A percentile compares a stretch with the other conserved stretches of the same genome.
Evolutionary conservation across 768 basidiomycete genomes (phyloP).

Genomic region (Mycena vitilis): DNA sequence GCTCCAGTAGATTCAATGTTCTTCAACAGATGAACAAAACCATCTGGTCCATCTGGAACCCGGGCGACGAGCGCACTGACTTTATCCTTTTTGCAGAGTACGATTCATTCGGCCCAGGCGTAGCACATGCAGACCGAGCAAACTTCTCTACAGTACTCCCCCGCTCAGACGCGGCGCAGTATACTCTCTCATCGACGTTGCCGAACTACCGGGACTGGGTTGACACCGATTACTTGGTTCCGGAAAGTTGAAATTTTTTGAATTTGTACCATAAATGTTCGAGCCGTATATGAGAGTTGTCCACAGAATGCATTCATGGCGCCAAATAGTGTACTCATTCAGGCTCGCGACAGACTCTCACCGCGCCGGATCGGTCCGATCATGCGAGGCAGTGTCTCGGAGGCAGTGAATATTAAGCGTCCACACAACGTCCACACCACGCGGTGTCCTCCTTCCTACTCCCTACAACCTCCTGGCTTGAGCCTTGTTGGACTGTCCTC

Average conservation of each 20-base stretch:
- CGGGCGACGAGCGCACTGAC: slow-evolving; percentile 39
- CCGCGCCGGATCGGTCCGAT: too few relatives aligned
- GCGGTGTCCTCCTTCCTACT: too few relatives aligned
- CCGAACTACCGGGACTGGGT: slow-evolving; percentile 39
- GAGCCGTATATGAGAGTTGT: background rate
- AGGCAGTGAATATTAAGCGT: too few relatives aligned
- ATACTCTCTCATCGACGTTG: slow-evolving; percentile 31
- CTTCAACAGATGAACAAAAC: slow-evolving; percentile 35
- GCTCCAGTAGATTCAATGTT: background rate
- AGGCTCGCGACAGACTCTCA: too few relatives aligned
- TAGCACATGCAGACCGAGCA: slow-evolving; percentile 25
- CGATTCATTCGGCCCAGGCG: slow-evolving; percentile 38
- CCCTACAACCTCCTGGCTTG: too few relatives aligned
- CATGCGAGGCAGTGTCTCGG: too few relatives aligned
- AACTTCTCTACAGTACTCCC: slow-evolving; percentile 39
- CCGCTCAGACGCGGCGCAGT: slow-evolving; percentile 30
- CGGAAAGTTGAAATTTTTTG: background rate
- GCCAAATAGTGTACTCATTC: too few relatives aligned
- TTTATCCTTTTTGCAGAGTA: slow-evolving; percentile 43
- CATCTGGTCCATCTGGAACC: slow-evolving; percentile 45
- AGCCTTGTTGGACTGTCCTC: too few relatives aligned
- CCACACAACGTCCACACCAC: too few relatives aligned
- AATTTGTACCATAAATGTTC: background rate
- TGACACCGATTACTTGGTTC: slow-evolving; percentile 33
- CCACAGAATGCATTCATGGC: background rate